These are phyloP conservation scores for Vinca major DNA, from an alignment of 305 asterid genomes.

Conservation along the genomic window DNA sequence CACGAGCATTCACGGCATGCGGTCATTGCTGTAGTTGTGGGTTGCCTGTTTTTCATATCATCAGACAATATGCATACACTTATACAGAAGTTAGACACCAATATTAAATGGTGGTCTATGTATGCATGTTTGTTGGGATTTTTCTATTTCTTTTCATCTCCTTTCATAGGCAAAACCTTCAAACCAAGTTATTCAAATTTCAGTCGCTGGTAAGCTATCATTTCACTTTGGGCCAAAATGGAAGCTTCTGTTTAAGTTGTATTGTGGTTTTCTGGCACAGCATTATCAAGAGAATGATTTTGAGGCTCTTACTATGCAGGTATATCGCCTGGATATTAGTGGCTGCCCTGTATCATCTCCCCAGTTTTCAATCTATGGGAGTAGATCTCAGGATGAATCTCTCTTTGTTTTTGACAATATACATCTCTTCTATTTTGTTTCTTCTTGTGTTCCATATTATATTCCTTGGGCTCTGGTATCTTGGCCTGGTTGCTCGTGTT, in stretches of 20 bases:
- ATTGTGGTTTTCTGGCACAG: neutral
- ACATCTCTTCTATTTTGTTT: slow-evolving; percentile 70
- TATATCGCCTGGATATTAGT: slow-evolving; percentile 86
- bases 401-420: slow-evolving; percentile 79
- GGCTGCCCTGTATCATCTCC: slow-evolving; percentile 97
- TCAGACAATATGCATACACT: slow-evolving; percentile 96
- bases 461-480: slow-evolving; percentile 88
- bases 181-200: slow-evolving; percentile 96
- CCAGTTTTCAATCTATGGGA: slow-evolving; percentile 99
- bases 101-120: slow-evolving; percentile 99
- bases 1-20: slow-evolving; percentile 98
- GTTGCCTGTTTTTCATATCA: slow-evolving; percentile 92
- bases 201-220: slow-evolving; percentile 70
- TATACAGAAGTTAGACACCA: slow-evolving; percentile 92
- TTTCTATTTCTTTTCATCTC: slow-evolving; percentile 97
- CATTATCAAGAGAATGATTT: slow-evolving; percentile 4
- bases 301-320: slow-evolving; percentile 38
- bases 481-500: slow-evolving; percentile 93
- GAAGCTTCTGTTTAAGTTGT: neutral
- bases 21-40: slow-evolving; percentile 81
- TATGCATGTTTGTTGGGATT: slow-evolving; percentile 94
- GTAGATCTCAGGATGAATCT: slow-evolving; percentile 96
- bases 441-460: slow-evolving; percentile 82
- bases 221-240: neutral
- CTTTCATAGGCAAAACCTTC: slow-evolving; percentile 88